Percentiles rank a stretch among this genome's conserved stretches.
Evolutionary conservation across 257 asterid genomes (phyloP).

Genomic region (Rubia yunnanensis): DNA sequence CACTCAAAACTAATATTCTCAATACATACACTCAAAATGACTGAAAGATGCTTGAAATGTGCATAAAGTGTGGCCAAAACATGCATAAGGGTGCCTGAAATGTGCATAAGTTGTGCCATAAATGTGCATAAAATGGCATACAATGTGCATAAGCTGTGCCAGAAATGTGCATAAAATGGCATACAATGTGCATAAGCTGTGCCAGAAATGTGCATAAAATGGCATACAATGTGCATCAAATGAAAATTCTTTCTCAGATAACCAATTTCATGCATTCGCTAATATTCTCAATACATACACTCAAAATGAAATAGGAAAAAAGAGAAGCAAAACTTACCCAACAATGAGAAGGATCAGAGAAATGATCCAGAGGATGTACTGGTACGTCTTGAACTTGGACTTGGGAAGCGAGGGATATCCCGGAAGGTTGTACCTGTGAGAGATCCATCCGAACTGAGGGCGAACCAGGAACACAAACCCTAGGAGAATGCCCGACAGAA

Average conservation of each 20-base stretch:
- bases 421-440: slow-evolving; percentile 53
- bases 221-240: background rate
- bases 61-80: no score
- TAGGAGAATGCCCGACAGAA: slow-evolving; percentile 72
- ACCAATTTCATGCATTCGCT: background rate
- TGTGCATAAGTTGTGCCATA: no score
- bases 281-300: background rate
- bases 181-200: background rate
- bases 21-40: no score
- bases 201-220: background rate
- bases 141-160: no score
- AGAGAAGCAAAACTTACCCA: slow-evolving; percentile 54
- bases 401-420: slow-evolving; percentile 30
- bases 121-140: no score
- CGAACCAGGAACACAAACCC: slow-evolving; percentile 82
- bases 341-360: slow-evolving; percentile 55
- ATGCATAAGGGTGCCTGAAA: no score
- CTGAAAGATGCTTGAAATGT: no score
- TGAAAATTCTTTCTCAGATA: background rate
- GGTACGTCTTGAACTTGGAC: slow-evolving; percentile 69
- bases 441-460: slow-evolving; percentile 88
- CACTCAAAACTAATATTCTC: no score
- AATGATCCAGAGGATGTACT: slow-evolving; percentile 58
- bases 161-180: background rate
- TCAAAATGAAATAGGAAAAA: background rate